Conservation (phyloP, 495 filamentous ascomycete species). For the Penicillium flavigenum region DNA sequence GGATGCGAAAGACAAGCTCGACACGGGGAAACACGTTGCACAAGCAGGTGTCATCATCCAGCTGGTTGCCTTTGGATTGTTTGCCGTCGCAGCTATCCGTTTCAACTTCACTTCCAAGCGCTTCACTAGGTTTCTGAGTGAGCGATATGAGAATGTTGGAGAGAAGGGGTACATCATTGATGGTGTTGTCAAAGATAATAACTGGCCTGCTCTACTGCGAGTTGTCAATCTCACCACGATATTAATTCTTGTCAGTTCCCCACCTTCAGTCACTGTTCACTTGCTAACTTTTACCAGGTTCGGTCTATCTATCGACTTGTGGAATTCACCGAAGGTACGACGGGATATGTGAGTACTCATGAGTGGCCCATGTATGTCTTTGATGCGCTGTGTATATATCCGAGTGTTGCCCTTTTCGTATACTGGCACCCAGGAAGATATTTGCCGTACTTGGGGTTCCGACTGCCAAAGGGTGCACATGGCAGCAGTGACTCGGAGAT, state of each 20-base stretch:
- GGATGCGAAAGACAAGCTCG: constrained; percentile 29
- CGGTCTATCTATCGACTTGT: constrained; percentile 61
- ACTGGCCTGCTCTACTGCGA: constrained; percentile 53
- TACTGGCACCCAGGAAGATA: constrained; percentile 50
- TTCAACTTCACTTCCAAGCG: constrained; percentile 43
- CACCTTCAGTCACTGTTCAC: background rate
- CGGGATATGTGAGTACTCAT: constrained; percentile 51
- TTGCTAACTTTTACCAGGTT: constrained; percentile 33
- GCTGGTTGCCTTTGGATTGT: constrained; percentile 44
- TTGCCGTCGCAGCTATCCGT: constrained; percentile 37
- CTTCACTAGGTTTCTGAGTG: constrained; percentile 31
- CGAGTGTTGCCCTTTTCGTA: constrained; percentile 49
- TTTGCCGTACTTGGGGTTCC: constrained; percentile 42
- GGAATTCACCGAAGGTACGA: constrained; percentile 58
- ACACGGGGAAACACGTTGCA: constrained; percentile 42
- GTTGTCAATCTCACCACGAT: constrained; percentile 52
- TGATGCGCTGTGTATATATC: constrained; percentile 56
- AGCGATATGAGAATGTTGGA: constrained; percentile 27
- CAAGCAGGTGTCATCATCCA: constrained; percentile 43
- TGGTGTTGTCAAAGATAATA: constrained; percentile 28
- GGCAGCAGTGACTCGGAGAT: background rate
- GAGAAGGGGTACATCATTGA: constrained; percentile 34
- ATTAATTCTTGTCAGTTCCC: constrained; percentile 53
- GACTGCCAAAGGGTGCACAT: constrained; percentile 16
- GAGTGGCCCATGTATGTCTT: constrained; percentile 65